These are phyloP conservation scores for Coemansia guatemalensis DNA, from an alignment of 192 early-diverging fungal genomes.

Conservation along the genomic window DNA sequence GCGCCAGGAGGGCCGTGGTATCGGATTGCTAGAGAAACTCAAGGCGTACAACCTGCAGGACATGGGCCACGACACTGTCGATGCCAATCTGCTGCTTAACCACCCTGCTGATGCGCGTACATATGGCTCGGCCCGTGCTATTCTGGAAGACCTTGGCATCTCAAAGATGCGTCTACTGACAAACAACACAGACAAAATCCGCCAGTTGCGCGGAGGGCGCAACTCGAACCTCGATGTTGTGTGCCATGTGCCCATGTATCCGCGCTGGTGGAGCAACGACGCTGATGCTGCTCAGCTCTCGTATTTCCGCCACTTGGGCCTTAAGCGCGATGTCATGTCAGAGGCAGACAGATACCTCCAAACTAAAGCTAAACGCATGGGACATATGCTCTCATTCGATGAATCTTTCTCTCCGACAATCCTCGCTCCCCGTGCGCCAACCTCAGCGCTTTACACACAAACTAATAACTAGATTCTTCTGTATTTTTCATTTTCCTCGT, in stretches of 20 bases:
- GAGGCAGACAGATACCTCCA: constrained; percentile 84
- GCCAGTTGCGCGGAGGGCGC: constrained; percentile 67
- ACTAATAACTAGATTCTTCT: constrained; percentile 3
- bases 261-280: constrained; percentile 71
- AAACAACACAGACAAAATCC: constrained; percentile 95
- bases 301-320: constrained; percentile 30
- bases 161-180: constrained; percentile 79
- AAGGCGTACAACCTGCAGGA: constrained; percentile 98
- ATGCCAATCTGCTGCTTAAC: constrained; percentile 86
- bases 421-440: constrained; percentile 5
- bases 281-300: constrained; percentile 25
- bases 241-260: constrained; percentile 88
- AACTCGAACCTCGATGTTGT: constrained; percentile 60
- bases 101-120: constrained; percentile 93
- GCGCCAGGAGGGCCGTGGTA: constrained; percentile 94
- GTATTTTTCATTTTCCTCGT: constrained; percentile 6
- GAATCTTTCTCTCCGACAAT: constrained; percentile 14
- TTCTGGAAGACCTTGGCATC: constrained; percentile 80
- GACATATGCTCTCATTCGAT: constrained; percentile 68
- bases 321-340: constrained; percentile 40
- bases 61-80: constrained; percentile 90
- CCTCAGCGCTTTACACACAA: constrained; percentile 1
- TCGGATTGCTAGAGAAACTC: constrained; percentile 91
- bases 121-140: constrained; percentile 86
- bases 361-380: constrained; percentile 90